These are phyloP conservation scores for Phaeosphaeria sp. DNA, from an alignment of 2,329 filamentous ascomycete species.

Conservation along the genomic window DNA sequence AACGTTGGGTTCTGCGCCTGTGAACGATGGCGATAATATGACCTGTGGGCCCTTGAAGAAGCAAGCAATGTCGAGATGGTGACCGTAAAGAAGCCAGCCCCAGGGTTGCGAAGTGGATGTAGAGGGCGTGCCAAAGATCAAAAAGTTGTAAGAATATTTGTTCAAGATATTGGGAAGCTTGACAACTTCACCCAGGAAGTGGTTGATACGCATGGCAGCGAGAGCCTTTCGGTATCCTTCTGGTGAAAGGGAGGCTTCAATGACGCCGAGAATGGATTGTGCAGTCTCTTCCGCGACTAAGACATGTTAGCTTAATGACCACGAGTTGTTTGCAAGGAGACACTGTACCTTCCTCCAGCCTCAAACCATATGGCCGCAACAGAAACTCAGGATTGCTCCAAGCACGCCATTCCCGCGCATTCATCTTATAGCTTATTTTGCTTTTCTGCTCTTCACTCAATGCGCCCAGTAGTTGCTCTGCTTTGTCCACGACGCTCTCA, in stretches of 20 bases:
- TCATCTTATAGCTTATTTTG: conserved; percentile 65
- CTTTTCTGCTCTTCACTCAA: conserved; percentile 59
- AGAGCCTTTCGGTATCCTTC: conserved; percentile 75
- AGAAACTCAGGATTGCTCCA: conserved; percentile 78
- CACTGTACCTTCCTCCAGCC: conserved; percentile 65
- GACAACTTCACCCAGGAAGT: conserved; percentile 74
- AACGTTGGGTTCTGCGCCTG: conserved; percentile 78
- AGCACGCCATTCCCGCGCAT: conserved; percentile 74
- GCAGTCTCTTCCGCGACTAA: conserved; percentile 39
- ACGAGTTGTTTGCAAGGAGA: not conserved
- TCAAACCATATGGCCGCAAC: conserved; percentile 70
- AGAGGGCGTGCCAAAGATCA: conserved; percentile 70
- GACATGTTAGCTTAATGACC: conserved; percentile 8
- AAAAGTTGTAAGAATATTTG: conserved; percentile 78
- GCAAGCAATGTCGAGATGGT: conserved; percentile 76
- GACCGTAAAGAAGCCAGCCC: conserved; percentile 79
- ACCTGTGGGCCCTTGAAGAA: conserved; percentile 72
- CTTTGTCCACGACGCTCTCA: conserved; percentile 60
- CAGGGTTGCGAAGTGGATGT: conserved; percentile 60
- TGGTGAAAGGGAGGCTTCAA: conserved; percentile 66
- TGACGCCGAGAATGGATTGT: conserved; percentile 60
- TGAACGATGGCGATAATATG: conserved; percentile 76
- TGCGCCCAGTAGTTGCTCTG: conserved; percentile 54
- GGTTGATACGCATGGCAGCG: conserved; percentile 75
- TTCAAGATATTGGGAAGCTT: conserved; percentile 70